Base-by-base conservation (phyloP, 768 basidiomycete species). In the Lactifluus rugatus region DNA sequence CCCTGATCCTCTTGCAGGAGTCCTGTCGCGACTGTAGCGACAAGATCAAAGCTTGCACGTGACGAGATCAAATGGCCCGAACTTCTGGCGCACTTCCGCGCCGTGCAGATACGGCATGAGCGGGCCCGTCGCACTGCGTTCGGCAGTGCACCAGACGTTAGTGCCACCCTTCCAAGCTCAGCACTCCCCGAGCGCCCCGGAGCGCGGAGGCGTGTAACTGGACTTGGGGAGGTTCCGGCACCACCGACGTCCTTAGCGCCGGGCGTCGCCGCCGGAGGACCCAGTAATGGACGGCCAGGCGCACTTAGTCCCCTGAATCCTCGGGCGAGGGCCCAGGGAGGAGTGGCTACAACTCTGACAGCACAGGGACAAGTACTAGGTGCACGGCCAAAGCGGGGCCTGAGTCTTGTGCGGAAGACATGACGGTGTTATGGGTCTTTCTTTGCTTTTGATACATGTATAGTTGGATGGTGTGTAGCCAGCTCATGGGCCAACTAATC, bases 1-100 rank as follows among this genome's bases (percentile, higher is more conserved):
- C 4, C 52, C 61, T 45, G 36, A 37, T 48, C 10, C 17, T 21
- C 19, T 54, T 41, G 26, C 42, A 57, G 56, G 42, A 64, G 64
- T 45, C 37, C 66, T 11, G 65, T 68, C 8, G 57, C 67, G 1
- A 67, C 74, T 21, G 64, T 76, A 25, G 67, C 83, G 2, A 75
- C 83, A 19, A 82, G 92, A 23, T 87, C 91, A 3, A 95, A 95
- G 69, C 67, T 85, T 0, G 75, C 78, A 3, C 81, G 89, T 25
- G 93, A 90, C 44, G 93, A 96, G 53, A 96, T 99, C 69, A 97
- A 96, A 69, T 99, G 96, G 96, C 85, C 86, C 67, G 96, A 98
- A 60, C 78, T 99, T 0, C 79, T 98, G 10, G 78, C 80, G 4
- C 96, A 99, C 70, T 99, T 99, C 76, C 85, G 94, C 17, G 75